Evolutionary conservation across 2,329 filamentous ascomycete species (phyloP).

Genomic region (Xylaria sp.): DNA sequence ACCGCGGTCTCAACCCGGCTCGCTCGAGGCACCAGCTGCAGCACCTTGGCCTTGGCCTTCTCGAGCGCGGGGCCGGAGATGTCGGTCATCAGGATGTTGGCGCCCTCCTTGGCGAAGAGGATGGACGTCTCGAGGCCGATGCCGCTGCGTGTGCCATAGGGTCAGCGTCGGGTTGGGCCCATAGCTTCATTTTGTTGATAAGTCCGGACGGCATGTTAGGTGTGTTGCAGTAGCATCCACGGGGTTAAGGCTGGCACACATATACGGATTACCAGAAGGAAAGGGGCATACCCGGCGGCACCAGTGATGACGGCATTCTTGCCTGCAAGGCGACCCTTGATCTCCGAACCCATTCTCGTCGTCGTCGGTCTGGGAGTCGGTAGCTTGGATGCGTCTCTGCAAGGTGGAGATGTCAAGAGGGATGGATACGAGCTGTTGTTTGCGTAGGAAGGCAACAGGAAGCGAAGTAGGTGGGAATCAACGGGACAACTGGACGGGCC

Average conservation of each 20-base stretch:
- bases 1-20: constrained; percentile 63
- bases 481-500: no score
- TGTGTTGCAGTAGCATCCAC: no score
- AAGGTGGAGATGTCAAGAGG: neutral
- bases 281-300: constrained; percentile 71
- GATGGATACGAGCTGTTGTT: neutral
- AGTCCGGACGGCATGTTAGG: no score
- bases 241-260: no score
- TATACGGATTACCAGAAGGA: no score
- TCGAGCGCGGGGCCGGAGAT: constrained; percentile 79
- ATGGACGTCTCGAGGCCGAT: constrained; percentile 92
- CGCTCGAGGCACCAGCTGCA: constrained; percentile 67
- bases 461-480: no score
- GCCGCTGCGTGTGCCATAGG: constrained; percentile 58
- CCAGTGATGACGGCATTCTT: constrained; percentile 78
- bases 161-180: constrained; percentile 13
- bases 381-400: no score
- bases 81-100: constrained; percentile 82
- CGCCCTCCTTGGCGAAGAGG: constrained; percentile 87
- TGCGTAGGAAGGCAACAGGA: no score
- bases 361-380: neutral
- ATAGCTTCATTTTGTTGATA: neutral
- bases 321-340: constrained; percentile 56
- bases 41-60: constrained; percentile 74
- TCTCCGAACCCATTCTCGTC: constrained; percentile 35